Base-by-base conservation (phyloP, 1,284 basidiomycete species). In the Coniferiporia sulphurascens region DNA sequence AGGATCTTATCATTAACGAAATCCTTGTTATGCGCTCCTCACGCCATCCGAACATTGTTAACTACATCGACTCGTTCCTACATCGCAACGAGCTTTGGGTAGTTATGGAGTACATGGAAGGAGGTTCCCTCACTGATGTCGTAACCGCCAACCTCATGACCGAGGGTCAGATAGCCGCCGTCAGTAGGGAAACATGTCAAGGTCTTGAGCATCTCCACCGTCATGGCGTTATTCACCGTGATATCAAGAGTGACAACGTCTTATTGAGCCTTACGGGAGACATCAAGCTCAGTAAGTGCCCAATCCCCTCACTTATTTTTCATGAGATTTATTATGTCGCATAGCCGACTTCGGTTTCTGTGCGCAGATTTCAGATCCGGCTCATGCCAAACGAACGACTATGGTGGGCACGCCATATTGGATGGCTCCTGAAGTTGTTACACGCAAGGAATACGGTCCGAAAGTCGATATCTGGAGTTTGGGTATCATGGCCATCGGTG, bases 81-180 rank as follows among this genome's bases (percentile, higher is more conserved):
- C 85, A 95, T 79, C 94, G 93, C 79, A 98, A 97, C 71, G 96
- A 98, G 71, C 82, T 99, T 2, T 99, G 97, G 97, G 96, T 98
- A 53, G 94, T 99, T 60, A 99, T 98, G 95, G 95, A 99, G 78
- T 99, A 97, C 76, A 98, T 99, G 96, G 95, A 98, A 76, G 95
- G 95, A 49, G 89, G 88, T 45, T 85, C 87, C 48, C 76, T 98
- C 59, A 98, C 95, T 0, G 96, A 98, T 69, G 94, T 99, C 61
- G 95, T 98, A 65, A 98, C 95, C 1, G 93, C 93, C 58, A 97
- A 97, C 72, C 78, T 97, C 70, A 97, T 98, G 95, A 95, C 92
- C 1, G 88, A 91, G 69, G 88, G 89, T 4, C 95, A 98, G 75
- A 98, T 98, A 65, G 94, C 95, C 0, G 95, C 94, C 0, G 94